Percentiles rank a stretch among this genome's conserved stretches.
Evolutionary conservation across 2,329 filamentous ascomycete species (phyloP).

Genomic region (Hypoxylon sp.): DNA sequence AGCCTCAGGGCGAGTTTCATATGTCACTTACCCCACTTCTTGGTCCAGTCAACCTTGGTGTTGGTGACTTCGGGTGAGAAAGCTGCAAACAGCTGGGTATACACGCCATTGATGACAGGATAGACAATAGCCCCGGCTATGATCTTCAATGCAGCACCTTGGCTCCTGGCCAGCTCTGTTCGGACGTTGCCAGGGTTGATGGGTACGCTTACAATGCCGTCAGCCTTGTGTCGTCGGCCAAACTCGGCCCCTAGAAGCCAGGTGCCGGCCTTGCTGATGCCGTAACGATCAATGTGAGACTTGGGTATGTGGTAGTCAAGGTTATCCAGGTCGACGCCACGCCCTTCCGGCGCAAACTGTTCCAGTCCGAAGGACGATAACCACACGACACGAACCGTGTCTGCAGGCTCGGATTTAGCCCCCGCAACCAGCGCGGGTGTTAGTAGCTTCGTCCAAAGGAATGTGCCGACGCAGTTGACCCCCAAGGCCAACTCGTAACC

Average conservation of each 20-base stretch:
- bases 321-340: conserved; percentile 45
- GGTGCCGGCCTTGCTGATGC: conserved; percentile 47
- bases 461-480: background rate
- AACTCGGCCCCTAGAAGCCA: conserved; percentile 48
- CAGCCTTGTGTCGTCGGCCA: conserved; percentile 41
- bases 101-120: conserved; percentile 54
- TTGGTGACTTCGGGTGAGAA: conserved; percentile 56
- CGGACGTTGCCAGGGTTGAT: conserved; percentile 51
- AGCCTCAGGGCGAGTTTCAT: background rate
- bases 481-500: background rate
- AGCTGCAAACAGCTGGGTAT: conserved; percentile 59
- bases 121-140: conserved; percentile 28
- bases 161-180: conserved; percentile 48
- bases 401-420: conserved; percentile 24
- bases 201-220: conserved; percentile 46
- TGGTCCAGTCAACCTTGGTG: conserved; percentile 49
- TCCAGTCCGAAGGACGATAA: conserved; percentile 42
- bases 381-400: conserved; percentile 37
- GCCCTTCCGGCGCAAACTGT: conserved; percentile 26
- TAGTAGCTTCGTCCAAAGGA: background rate
- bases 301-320: conserved; percentile 42
- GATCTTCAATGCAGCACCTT: conserved; percentile 22
- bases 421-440: background rate
- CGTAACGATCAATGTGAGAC: conserved; percentile 37
- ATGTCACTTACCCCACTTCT: conserved; percentile 47